A percentile compares a stretch with the other conserved stretches of the same genome.
These are phyloP conservation scores for Pelargonium myrrhifolium DNA, from an alignment of 441 rosid genomes.

Conservation along the genomic window DNA sequence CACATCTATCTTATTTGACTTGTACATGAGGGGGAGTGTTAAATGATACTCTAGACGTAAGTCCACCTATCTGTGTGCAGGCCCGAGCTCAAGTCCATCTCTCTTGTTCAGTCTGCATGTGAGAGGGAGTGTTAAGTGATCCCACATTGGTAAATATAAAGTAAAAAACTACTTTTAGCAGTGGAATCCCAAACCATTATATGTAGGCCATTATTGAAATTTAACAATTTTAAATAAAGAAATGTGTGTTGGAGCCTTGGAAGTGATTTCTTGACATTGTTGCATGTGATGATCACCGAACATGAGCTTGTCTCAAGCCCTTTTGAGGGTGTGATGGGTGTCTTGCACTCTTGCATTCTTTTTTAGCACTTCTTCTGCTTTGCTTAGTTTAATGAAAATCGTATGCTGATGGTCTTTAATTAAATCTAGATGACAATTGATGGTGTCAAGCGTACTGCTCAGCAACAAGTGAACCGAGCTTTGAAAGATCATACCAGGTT, in stretches of 20 bases:
- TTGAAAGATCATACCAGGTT: slow-evolving; percentile 92
- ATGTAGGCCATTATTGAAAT: no score
- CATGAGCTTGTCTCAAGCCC: background rate
- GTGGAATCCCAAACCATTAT: no score
- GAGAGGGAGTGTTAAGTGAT: no score
- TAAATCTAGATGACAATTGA: slow-evolving; percentile 82
- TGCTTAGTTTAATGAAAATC: slow-evolving; percentile 19
- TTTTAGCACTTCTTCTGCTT: background rate
- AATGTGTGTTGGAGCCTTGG: background rate
- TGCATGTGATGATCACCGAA: background rate
- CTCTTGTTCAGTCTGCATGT: no score
- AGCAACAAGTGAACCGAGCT: slow-evolving; percentile 84
- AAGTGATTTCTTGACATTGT: background rate
- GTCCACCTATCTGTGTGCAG: no score
- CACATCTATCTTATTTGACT: no score
- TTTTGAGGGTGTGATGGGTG: slow-evolving; percentile 13
- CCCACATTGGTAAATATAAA: no score
- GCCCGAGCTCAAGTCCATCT: no score
- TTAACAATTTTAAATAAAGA: no score
- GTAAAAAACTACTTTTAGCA: no score
- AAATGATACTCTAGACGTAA: no score
- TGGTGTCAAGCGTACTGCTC: slow-evolving; percentile 96
- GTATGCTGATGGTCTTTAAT: slow-evolving; percentile 8
- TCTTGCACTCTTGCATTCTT: background rate
- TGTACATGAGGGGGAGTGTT: no score